phyloP scores from a whole-genome alignment of 2,329 filamentous ascomycete species.

The Aspergillus sp. region DNA sequence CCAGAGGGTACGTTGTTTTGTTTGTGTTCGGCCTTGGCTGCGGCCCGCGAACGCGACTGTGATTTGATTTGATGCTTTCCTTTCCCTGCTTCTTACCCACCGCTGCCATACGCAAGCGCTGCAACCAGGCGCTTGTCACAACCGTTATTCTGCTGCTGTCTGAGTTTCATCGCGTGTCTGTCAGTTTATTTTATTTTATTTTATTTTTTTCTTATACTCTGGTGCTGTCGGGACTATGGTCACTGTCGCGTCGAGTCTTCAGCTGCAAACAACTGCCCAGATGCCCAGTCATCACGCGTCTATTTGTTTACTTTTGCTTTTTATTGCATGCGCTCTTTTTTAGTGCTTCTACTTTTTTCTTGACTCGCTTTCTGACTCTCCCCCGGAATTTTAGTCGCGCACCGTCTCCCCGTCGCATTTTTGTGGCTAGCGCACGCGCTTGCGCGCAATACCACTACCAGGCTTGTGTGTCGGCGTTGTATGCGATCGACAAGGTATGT shows the following conservation, averaged over 20 bases:
- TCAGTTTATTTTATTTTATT: too few species aligned
- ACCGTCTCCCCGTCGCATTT: constrained; percentile 1
- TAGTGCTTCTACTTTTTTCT: constrained; percentile 8
- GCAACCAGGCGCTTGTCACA: too few species aligned
- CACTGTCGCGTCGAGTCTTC: neutral
- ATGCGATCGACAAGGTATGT: constrained; percentile 34
- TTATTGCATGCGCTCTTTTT: constrained; percentile 4
- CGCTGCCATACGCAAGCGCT: neutral
- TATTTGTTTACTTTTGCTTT: constrained; percentile 6
- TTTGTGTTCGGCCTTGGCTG: constrained; percentile 10
- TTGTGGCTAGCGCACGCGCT: constrained; percentile 1
- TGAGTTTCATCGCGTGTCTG: too few species aligned
- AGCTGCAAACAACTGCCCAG: constrained; percentile 9
- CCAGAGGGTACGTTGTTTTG: neutral
- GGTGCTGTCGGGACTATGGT: neutral
- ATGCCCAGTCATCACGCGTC: constrained; percentile 21
- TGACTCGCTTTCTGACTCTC: constrained; percentile 6
- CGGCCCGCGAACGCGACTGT: constrained; percentile 14
- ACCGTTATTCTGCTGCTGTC: too few species aligned
- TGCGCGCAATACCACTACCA: constrained; percentile 10
- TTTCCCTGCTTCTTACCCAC: neutral
- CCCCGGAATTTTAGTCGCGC: neutral
- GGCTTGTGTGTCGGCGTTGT: constrained; percentile 16
- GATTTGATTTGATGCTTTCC: neutral
- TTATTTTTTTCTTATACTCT: neutral